phyloP scores from a whole-genome alignment of 441 rosid genomes.

The Erodium chrysanthum region DNA sequence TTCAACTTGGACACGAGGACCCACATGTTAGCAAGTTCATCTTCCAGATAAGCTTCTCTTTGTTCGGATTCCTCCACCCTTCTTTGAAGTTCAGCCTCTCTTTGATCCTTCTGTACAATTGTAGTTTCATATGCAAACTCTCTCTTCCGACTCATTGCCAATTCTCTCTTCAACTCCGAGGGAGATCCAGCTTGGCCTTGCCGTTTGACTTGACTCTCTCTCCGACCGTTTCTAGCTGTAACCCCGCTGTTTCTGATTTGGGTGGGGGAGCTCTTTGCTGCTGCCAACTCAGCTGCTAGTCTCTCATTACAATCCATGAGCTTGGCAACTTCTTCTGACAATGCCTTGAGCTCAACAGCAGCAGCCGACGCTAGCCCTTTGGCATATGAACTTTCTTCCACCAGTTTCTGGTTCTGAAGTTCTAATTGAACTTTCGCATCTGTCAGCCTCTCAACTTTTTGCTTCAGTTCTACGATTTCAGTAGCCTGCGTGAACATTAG shows the following conservation, averaged over 20 bases:
- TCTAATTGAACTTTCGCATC: constrained; percentile 59
- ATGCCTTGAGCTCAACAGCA: constrained; percentile 89
- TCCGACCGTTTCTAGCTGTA: constrained; percentile 52
- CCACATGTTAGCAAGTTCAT: constrained; percentile 99
- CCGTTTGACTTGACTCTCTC: constrained; percentile 43
- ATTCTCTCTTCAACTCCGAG: constrained; percentile 67
- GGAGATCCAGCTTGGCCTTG: constrained; percentile 46
- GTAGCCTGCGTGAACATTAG: constrained; percentile 34
- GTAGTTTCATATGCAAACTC: constrained; percentile 63
- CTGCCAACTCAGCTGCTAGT: constrained; percentile 50
- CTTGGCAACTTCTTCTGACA: constrained; percentile 88
- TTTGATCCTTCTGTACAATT: constrained; percentile 53
- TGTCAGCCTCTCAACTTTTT: constrained; percentile 38
- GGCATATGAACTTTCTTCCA: constrained; percentile 87
- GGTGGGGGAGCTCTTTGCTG: constrained; percentile 43
- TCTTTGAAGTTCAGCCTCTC: constrained; percentile 64
- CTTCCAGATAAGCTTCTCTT: constrained; percentile 90
- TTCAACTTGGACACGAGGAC: constrained; percentile 84
- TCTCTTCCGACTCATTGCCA: constrained; percentile 54
- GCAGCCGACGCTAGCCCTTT: constrained; percentile 97
- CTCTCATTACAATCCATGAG: constrained; percentile 81
- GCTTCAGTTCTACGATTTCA: constrained; percentile 67
- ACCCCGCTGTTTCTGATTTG: constrained; percentile 39
- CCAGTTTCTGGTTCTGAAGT: constrained; percentile 54
- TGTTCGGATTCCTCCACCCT: constrained; percentile 76